Evolutionary conservation across 1,139 yeast species (phyloP).

Genomic region (Taphrina deformans): DNA sequence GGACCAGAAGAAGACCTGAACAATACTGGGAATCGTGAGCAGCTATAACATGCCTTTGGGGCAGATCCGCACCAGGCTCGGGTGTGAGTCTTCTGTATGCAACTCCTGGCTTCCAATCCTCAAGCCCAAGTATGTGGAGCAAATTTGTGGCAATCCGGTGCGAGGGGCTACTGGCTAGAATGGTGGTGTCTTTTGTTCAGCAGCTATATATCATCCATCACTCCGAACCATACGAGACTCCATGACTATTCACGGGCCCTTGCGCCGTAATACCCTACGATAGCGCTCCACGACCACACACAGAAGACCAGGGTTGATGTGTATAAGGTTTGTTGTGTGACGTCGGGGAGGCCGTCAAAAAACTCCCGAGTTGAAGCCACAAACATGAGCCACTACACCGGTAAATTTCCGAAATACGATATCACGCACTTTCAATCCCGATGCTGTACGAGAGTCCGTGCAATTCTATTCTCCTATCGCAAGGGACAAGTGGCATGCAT

Average conservation of each 20-base stretch:
- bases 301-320: too few relatives aligned
- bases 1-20: neutral
- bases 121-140: neutral
- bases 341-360: too few relatives aligned
- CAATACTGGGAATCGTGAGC: neutral
- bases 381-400: too few relatives aligned
- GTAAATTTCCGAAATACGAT: slow-evolving; percentile 1
- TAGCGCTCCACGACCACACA: too few relatives aligned
- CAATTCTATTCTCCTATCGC: neutral
- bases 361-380: neutral
- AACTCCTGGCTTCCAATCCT: slow-evolving; percentile 1
- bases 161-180: neutral
- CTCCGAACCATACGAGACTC: too few relatives aligned
- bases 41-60: neutral
- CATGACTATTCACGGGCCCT: too few relatives aligned
- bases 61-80: neutral
- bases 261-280: too few relatives aligned
- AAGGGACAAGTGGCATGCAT: too few relatives aligned
- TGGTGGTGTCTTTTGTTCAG: too few relatives aligned
- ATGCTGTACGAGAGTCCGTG: neutral
- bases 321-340: neutral
- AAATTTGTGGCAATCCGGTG: neutral
- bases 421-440: neutral
- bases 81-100: neutral
- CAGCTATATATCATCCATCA: too few relatives aligned